Conservation (phyloP, 2,329 filamentous ascomycete genomes). For the Torrubiella hemipterigena region DNA sequence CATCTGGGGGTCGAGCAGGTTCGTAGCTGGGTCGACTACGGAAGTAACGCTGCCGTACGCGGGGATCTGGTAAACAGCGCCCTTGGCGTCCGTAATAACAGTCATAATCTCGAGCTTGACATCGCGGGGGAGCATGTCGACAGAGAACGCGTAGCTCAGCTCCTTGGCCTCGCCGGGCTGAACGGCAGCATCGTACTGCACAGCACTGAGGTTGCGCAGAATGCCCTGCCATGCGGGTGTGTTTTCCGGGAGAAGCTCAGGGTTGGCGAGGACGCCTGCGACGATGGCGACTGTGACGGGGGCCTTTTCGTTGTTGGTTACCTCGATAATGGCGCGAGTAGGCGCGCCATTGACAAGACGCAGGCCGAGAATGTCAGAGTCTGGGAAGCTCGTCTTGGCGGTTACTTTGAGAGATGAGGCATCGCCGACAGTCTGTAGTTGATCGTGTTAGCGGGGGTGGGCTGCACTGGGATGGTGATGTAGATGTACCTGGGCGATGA, state of each 20-base stretch:
- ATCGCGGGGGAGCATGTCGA: slow-evolving; percentile 89
- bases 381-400: slow-evolving; percentile 49
- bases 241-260: slow-evolving; percentile 35
- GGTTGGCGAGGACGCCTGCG: slow-evolving; percentile 58
- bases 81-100: slow-evolving; percentile 55
- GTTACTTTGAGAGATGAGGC: slow-evolving; percentile 43
- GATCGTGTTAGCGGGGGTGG: not conserved
- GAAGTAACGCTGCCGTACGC: slow-evolving; percentile 74
- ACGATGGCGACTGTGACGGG: slow-evolving; percentile 67
- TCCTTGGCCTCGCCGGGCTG: slow-evolving; percentile 64
- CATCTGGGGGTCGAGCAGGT: slow-evolving; percentile 93
- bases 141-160: slow-evolving; percentile 72
- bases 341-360: slow-evolving; percentile 90
- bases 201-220: slow-evolving; percentile 73
- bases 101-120: slow-evolving; percentile 66
- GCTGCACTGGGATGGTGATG: slow-evolving; percentile 1
- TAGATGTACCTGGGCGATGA: slow-evolving; percentile 48
- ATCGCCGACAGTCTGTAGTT: slow-evolving; percentile 8
- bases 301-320: slow-evolving; percentile 71
- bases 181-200: slow-evolving; percentile 62
- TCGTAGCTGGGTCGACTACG: slow-evolving; percentile 82
- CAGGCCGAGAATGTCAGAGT: slow-evolving; percentile 80
- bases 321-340: slow-evolving; percentile 69
- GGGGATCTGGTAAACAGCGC: slow-evolving; percentile 61
- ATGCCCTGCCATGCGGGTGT: slow-evolving; percentile 39